Conservation (phyloP, 2,329 filamentous ascomycete genomes). For the Colletotrichum zoysiae region DNA sequence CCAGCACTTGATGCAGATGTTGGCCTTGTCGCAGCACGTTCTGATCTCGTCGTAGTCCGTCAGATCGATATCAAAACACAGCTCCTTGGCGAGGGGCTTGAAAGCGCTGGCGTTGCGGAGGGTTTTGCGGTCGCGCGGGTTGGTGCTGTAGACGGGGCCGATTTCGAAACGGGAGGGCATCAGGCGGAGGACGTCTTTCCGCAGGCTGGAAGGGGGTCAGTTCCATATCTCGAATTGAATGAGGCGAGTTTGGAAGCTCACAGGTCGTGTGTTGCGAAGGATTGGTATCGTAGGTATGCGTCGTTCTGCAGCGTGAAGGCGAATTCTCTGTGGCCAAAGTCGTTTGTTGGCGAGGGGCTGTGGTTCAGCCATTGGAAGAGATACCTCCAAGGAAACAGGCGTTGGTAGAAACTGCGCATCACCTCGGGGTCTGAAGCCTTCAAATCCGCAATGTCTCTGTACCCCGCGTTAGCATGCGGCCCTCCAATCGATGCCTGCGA, state of each 20-base stretch:
- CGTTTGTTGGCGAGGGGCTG: slow-evolving; percentile 83
- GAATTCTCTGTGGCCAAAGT: slow-evolving; percentile 95
- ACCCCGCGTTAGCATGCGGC: slow-evolving; percentile 10
- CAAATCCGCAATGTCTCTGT: slow-evolving; percentile 52
- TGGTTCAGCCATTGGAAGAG: slow-evolving; percentile 99
- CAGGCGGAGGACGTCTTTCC: slow-evolving; percentile 89
- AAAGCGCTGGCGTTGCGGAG: slow-evolving; percentile 85
- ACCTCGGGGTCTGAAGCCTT: slow-evolving; percentile 81
- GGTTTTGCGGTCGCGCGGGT: slow-evolving; percentile 92
- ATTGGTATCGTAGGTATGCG: slow-evolving; percentile 92
- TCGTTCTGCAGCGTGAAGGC: slow-evolving; percentile 95
- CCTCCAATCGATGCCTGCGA: background rate
- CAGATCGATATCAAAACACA: slow-evolving; percentile 99
- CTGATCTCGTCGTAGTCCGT: slow-evolving; percentile 98
- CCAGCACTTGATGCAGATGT: slow-evolving; percentile 96
- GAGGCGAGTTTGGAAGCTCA: slow-evolving; percentile 46
- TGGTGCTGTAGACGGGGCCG: slow-evolving; percentile 94
- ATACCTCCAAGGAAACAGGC: slow-evolving; percentile 92
- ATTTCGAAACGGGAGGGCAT: slow-evolving; percentile 98
- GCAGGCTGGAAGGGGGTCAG: slow-evolving; percentile 67
- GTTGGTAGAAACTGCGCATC: slow-evolving; percentile 94
- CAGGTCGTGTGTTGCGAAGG: slow-evolving; percentile 67
- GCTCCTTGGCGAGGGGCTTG: slow-evolving; percentile 88
- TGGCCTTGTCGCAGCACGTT: slow-evolving; percentile 93
- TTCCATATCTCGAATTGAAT: background rate